A percentile compares a stretch with the other conserved stretches of the same genome.
Conservation (phyloP, 139 green algal species). For the Coelastrella sp. region DNA sequence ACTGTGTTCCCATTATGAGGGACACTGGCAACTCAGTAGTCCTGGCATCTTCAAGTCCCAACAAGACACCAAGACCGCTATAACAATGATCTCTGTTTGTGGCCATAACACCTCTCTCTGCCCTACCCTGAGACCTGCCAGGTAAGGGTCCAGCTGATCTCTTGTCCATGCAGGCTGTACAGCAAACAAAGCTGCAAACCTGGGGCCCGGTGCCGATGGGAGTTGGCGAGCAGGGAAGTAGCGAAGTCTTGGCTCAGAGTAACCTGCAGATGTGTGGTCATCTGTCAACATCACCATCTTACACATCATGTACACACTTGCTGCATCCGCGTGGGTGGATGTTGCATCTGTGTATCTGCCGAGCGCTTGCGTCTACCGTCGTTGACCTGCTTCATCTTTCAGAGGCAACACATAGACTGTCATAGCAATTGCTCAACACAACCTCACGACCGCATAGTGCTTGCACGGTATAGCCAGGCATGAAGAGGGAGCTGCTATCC, state of each 20-base stretch:
- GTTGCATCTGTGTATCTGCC: no score
- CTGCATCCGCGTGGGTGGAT: not conserved
- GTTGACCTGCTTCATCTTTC: no score
- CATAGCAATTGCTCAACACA: no score
- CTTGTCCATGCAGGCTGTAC: slow-evolving; percentile 60
- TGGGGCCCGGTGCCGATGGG: slow-evolving; percentile 55
- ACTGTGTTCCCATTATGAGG: no score
- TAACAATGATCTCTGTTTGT: not conserved
- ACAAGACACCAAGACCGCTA: not conserved
- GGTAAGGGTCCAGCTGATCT: slow-evolving; percentile 68
- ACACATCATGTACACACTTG: not conserved
- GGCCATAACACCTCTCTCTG: no score
- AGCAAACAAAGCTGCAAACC: slow-evolving; percentile 75
- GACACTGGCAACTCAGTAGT: no score
- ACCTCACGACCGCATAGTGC: no score
- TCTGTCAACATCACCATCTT: not conserved
- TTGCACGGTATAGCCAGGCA: no score
- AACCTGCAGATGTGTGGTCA: not conserved
- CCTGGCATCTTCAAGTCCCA: no score
- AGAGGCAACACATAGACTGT: no score
- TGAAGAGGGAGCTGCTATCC: no score
- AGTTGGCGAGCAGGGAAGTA: slow-evolving; percentile 58
- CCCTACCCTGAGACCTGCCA: slow-evolving; percentile 62
- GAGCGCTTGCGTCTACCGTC: no score
- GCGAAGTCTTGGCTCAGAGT: slow-evolving; percentile 42